Base-by-base conservation (phyloP, 371 early-diverging fungal species). In the Entomophthora muscae region DNA sequence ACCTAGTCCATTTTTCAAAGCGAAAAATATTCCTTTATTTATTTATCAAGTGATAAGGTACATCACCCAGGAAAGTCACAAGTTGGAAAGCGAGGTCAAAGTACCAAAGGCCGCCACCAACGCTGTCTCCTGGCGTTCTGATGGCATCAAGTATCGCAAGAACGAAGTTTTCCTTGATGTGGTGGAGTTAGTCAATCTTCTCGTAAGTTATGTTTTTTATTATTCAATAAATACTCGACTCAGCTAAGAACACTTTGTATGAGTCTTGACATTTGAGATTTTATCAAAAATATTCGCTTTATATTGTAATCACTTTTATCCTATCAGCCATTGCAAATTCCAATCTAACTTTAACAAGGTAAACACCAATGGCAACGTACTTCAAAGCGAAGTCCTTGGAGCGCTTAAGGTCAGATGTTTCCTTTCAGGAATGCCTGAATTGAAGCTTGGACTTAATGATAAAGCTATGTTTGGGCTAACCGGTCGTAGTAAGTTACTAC, bases 151-250 rank as follows among this genome's bases (percentile, higher is more conserved):
- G 67, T 96, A 98, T 74, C 82, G 95, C 68, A 95, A 95, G 79
- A 98, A 98, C 74, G 98, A 98, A 74, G 96, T 91, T 56, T 98
- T 98, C 72, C 75, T 98, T 75, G 98, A 98, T 71, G 96, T 98
- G 0, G 85, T 98, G 68, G 98, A 98, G 74, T 89, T 90, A 51
- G 92, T 98, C 65, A 98, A 98, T 76, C 71, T 96, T 71, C 75
- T 96, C 76, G 95, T 91, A 70, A 65, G 71, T 61, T 22, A 22
- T 10, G 57, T 42, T 55, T 27, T n/a, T 33, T 63, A 32, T 28
- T 33, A 2, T 26, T 2, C 27, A 28, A n/a, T 28, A 17, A 31
- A 5, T 22, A 31, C n/a, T n/a, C n/a, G n/a, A n/a, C n/a, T n/a
- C n/a, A n/a, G n/a, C n/a, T n/a, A n/a, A n/a, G n/a, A n/a, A n/a